Evolutionary conservation across 2,329 filamentous ascomycete species (phyloP).

Genomic region (Thelonectria discophora): DNA sequence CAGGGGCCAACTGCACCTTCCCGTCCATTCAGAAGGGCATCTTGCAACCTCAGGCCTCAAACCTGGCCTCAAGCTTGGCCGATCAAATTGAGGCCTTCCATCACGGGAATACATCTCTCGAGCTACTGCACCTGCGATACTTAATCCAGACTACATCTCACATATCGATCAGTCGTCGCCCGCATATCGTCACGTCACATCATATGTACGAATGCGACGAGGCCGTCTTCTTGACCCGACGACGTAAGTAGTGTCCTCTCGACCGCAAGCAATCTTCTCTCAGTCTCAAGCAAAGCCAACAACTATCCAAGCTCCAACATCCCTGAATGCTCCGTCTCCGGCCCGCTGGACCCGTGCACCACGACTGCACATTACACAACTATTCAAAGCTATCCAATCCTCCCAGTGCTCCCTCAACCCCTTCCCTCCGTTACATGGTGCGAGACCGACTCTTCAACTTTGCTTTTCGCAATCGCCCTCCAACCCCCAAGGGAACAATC

Average conservation of each 20-base stretch:
- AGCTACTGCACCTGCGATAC: not conserved
- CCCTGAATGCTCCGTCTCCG: constrained; percentile 6
- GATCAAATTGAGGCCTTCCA: not conserved
- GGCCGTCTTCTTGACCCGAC: not conserved
- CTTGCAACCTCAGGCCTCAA: not conserved
- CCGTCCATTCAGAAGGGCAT: constrained; percentile 1
- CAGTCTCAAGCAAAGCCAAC: constrained; percentile 3
- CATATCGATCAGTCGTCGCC: constrained; percentile 10
- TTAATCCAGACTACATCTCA: constrained; percentile 2
- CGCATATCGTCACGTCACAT: constrained; percentile 26
- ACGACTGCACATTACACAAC: not conserved
- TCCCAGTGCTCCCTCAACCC: not conserved
- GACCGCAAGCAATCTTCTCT: not conserved
- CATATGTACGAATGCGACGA: not conserved
- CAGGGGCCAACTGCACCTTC: constrained; percentile 5
- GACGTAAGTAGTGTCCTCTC: not conserved
- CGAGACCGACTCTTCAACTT: constrained; percentile 5
- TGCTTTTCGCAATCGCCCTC: constrained; percentile 22
- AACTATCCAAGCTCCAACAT: not conserved
- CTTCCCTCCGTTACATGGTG: constrained; percentile 7
- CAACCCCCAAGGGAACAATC: constrained; percentile 12
- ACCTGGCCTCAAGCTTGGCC: not conserved
- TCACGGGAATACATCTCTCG: not conserved
- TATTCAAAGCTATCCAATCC: not conserved
- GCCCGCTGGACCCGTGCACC: constrained; percentile 13